Conservation (phyloP, 345 rosid species). For the Eutrema yunnanense region DNA sequence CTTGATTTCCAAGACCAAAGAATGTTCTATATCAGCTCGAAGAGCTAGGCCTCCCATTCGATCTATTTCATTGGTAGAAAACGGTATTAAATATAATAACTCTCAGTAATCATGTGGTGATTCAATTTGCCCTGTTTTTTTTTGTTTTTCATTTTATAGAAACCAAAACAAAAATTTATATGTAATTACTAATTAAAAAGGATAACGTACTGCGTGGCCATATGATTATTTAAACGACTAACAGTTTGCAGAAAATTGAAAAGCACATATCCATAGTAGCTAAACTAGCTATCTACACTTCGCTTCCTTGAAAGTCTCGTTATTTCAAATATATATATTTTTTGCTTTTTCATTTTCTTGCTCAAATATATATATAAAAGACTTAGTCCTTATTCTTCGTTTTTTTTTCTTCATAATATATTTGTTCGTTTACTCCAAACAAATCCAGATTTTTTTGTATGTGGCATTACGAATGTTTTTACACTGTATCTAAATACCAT, state of each 20-base stretch:
- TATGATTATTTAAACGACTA: background rate
- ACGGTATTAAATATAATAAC: too few species aligned
- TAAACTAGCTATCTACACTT: background rate
- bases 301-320: background rate
- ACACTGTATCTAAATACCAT: background rate
- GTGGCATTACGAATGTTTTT: background rate
- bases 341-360: background rate
- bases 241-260: background rate
- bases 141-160: background rate
- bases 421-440: background rate
- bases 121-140: background rate
- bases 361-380: background rate
- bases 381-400: background rate
- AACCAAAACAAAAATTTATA: background rate
- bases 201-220: background rate
- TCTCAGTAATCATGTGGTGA: background rate
- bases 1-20: too few species aligned
- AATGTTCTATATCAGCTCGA: too few species aligned
- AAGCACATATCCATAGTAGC: background rate
- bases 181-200: too few species aligned
- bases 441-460: too few species aligned
- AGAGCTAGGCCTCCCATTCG: too few species aligned
- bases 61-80: background rate
- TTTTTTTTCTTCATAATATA: background rate
- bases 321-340: background rate